Conservation (phyloP, 768 basidiomycete species). For the Russula olivacea region DNA sequence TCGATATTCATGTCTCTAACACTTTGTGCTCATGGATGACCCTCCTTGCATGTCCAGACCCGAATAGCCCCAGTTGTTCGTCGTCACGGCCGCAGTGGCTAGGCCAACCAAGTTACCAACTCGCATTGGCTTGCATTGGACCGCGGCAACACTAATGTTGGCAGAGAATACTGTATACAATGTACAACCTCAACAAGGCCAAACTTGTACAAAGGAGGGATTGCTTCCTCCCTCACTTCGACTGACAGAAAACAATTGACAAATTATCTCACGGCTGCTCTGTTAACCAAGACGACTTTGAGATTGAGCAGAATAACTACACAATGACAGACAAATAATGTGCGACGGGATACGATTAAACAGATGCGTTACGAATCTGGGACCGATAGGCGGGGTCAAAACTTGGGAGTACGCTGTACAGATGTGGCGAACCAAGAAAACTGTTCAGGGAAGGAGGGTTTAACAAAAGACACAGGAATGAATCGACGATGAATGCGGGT, state of each 20-base stretch:
- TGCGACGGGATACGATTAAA: slow-evolving; percentile 58
- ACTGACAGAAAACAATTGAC: background rate
- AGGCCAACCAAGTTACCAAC: too few species aligned
- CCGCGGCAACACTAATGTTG: too few species aligned
- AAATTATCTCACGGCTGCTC: background rate
- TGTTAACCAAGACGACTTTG: slow-evolving; percentile 25
- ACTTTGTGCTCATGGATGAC: too few species aligned
- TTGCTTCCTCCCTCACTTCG: background rate
- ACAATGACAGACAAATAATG: slow-evolving; percentile 63
- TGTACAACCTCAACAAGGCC: background rate
- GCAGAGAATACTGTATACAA: too few species aligned
- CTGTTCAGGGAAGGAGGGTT: slow-evolving; percentile 27
- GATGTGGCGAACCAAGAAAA: slow-evolving; percentile 31
- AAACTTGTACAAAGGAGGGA: slow-evolving; percentile 2
- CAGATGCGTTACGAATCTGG: slow-evolving; percentile 40
- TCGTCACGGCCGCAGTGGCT: too few species aligned
- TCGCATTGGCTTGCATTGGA: too few species aligned
- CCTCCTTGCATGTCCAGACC: too few species aligned
- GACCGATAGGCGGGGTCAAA: slow-evolving; percentile 29
- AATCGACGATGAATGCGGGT: slow-evolving; percentile 30
- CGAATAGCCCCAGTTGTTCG: too few species aligned
- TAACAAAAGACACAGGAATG: slow-evolving; percentile 33
- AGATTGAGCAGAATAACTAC: slow-evolving; percentile 53
- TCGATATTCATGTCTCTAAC: too few species aligned
- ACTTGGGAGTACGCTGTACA: slow-evolving; percentile 33